These are phyloP conservation scores for Fusarium temperatum DNA, from an alignment of 2,329 filamentous ascomycete genomes.

Conservation along the genomic window DNA sequence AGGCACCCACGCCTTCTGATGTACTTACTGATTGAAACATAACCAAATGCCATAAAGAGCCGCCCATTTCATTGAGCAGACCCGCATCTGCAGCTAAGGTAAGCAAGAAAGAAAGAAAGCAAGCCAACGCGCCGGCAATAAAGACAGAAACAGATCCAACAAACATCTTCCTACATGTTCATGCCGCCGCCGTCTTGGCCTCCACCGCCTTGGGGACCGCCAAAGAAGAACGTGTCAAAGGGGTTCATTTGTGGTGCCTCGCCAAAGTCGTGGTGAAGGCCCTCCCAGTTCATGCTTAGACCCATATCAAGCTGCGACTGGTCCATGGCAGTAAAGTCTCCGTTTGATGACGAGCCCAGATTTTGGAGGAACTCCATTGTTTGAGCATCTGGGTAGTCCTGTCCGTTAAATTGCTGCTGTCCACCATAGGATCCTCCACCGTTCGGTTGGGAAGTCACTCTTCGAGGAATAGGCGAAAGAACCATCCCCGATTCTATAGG, in stretches of 20 bases:
- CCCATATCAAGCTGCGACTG: conserved; percentile 69
- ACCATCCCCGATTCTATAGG: conserved; percentile 55
- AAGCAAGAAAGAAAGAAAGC: background rate
- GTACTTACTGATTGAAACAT: background rate
- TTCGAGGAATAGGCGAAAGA: conserved; percentile 54
- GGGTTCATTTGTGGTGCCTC: conserved; percentile 70
- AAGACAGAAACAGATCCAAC: conserved; percentile 14
- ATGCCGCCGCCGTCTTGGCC: conserved; percentile 38
- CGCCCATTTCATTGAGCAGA: conserved; percentile 22
- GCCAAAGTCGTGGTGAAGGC: conserved; percentile 69
- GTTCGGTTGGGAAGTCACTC: conserved; percentile 48
- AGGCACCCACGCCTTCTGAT: conserved; percentile 11
- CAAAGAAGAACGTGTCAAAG: conserved; percentile 79
- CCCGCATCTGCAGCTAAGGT: conserved; percentile 6
- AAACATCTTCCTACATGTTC: conserved; percentile 36
- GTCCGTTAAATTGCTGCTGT: conserved; percentile 48
- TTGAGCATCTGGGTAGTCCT: conserved; percentile 59
- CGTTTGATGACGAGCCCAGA: conserved; percentile 49
- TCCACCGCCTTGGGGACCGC: conserved; percentile 54
- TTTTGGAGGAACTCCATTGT: conserved; percentile 64
- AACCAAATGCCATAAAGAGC: conserved; percentile 18
- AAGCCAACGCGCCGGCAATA: conserved; percentile 30
- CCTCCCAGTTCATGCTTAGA: conserved; percentile 72
- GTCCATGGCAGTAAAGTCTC: conserved; percentile 48
- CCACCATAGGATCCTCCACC: conserved; percentile 45